Percentiles rank a stretch among this genome's conserved stretches.
Conservation (phyloP, 768 basidiomycete genomes). For the Podaxis rugospora region DNA sequence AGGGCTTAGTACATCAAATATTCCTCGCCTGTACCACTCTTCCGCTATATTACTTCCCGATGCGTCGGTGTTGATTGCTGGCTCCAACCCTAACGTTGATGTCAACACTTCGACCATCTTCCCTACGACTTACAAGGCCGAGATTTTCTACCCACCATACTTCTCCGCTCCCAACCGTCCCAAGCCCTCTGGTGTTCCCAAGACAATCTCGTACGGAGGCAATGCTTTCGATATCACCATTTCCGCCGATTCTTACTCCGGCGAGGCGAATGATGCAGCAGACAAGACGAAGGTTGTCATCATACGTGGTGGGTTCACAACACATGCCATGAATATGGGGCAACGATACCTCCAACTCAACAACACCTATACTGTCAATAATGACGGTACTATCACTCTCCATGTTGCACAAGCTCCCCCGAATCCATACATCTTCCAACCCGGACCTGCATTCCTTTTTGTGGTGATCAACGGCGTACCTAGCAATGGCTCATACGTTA, state of each 20-base stretch:
- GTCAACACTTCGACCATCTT: constrained; percentile 57
- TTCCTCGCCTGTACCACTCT: constrained; percentile 89
- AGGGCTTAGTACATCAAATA: constrained; percentile 54
- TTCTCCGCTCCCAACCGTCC: constrained; percentile 71
- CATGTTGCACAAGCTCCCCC: constrained; percentile 83
- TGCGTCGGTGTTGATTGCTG: constrained; percentile 82
- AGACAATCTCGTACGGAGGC: constrained; percentile 82
- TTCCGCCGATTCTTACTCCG: constrained; percentile 59
- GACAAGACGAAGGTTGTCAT: constrained; percentile 73
- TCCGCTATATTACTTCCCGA: constrained; percentile 86
- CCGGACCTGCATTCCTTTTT: constrained; percentile 82
- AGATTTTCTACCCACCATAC: constrained; percentile 91
- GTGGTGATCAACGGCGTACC: constrained; percentile 85
- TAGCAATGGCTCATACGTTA: constrained; percentile 71
- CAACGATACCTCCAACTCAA: constrained; percentile 80
- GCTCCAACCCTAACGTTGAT: constrained; percentile 92
- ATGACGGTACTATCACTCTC: constrained; percentile 70
- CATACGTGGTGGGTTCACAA: constrained; percentile 81
- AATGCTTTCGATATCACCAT: constrained; percentile 71
- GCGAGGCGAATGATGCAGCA: constrained; percentile 64
- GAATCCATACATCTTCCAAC: constrained; percentile 82
- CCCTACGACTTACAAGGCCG: constrained; percentile 78
- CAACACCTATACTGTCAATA: constrained; percentile 77
- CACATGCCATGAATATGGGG: constrained; percentile 87
- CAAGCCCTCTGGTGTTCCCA: constrained; percentile 61